These are phyloP conservation scores for Suzukiozyma palmioleophila DNA, from an alignment of 1,139 yeast species.

Conservation along the genomic window DNA sequence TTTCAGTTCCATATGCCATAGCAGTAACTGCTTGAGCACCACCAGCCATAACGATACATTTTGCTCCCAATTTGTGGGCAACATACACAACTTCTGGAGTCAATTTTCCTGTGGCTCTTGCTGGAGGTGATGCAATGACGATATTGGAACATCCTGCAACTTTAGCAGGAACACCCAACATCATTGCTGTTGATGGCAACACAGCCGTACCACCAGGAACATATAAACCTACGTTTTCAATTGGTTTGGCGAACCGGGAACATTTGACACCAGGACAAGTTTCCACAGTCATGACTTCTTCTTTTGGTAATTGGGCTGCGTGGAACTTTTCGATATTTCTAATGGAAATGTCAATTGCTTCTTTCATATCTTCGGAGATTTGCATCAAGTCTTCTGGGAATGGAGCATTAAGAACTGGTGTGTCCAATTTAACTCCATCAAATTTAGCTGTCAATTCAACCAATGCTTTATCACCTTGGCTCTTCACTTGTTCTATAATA, in stretches of 20 bases:
- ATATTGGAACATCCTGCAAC: constrained; percentile 97
- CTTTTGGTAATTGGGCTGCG: constrained; percentile 76
- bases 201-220: constrained; percentile 99
- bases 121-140: constrained; percentile 95
- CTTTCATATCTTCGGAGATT: constrained; percentile 70
- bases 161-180: constrained; percentile 98
- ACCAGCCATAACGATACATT: constrained; percentile 88
- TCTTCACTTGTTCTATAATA: constrained; percentile 72
- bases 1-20: constrained; percentile 95
- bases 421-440: constrained; percentile 68
- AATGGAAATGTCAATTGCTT: constrained; percentile 86
- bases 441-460: constrained; percentile 85
- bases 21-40: constrained; percentile 99
- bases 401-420: constrained; percentile 84
- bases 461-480: constrained; percentile 80
- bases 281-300: constrained; percentile 75
- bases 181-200: constrained; percentile 93
- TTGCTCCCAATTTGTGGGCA: constrained; percentile 93
- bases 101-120: constrained; percentile 82
- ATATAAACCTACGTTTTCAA: constrained; percentile 89
- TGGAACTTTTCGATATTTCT: constrained; percentile 89
- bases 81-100: constrained; percentile 98
- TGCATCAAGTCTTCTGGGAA: constrained; percentile 75
- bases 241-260: constrained; percentile 92
- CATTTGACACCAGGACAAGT: constrained; percentile 92